Percentiles rank a stretch among this genome's conserved stretches.
Conservation (phyloP, 768 basidiomycete genomes). For the Mycena rosella region DNA sequence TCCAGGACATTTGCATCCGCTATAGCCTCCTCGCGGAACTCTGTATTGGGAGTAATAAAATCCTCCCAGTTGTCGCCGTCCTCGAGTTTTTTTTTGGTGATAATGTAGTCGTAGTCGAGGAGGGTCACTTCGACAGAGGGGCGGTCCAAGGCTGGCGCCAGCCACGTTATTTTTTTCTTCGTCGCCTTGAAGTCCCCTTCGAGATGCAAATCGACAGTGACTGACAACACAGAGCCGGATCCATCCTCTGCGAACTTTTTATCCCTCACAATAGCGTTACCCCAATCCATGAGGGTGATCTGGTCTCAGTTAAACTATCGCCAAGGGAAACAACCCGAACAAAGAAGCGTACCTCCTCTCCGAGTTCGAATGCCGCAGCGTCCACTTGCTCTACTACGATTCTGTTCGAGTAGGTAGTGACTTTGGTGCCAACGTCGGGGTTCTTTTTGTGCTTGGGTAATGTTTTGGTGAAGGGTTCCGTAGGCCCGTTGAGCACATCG, state of each 20-base stretch:
- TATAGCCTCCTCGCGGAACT: slow-evolving; percentile 86
- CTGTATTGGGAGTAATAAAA: slow-evolving; percentile 87
- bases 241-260: slow-evolving; percentile 69
- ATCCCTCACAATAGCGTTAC: slow-evolving; percentile 90
- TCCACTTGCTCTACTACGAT: slow-evolving; percentile 94
- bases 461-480: slow-evolving; percentile 68
- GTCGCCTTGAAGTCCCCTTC: slow-evolving; percentile 98
- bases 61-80: slow-evolving; percentile 87
- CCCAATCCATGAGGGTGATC: slow-evolving; percentile 99
- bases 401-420: slow-evolving; percentile 83
- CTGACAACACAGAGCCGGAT: slow-evolving; percentile 69
- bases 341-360: slow-evolving; percentile 81
- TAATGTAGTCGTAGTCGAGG: slow-evolving; percentile 96
- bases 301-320: slow-evolving; percentile 44
- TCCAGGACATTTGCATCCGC: slow-evolving; percentile 87
- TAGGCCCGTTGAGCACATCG: slow-evolving; percentile 76
- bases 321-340: neutral
- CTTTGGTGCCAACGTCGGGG: slow-evolving; percentile 88
- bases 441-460: slow-evolving; percentile 98
- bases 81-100: slow-evolving; percentile 90
- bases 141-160: slow-evolving; percentile 70
- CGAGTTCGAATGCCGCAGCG: slow-evolving; percentile 86
- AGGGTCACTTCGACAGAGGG: slow-evolving; percentile 76
- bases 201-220: slow-evolving; percentile 89
- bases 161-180: slow-evolving; percentile 94